Evolutionary conservation across 2,329 filamentous ascomycete species (phyloP), one percentile per base, ranked within the genome.

Genomic region (Chaetomium olivaceum): DNA sequence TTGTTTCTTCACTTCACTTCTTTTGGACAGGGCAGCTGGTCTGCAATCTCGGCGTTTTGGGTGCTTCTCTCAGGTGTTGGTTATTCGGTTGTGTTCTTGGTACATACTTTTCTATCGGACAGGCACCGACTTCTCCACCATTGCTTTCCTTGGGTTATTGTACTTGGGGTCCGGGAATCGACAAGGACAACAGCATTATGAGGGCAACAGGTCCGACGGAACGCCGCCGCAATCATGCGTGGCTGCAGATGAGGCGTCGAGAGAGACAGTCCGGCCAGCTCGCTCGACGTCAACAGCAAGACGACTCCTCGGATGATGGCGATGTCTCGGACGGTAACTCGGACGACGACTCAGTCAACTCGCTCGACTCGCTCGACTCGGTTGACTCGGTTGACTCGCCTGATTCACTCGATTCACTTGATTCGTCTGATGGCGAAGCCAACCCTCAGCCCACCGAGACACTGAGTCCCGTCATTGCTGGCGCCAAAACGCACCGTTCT

Each of bases 201-300:
- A 67, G 62, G 57, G 57, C 58, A 23, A 68, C 69, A 14, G 64
- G 60, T 52, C 69, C 69, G 33, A 50, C 60, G 16, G 36, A 61
- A 31, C 69, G 69, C 62, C 62, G 67, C 60, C 65, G 66, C 48
- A 70, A 68, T 58, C 61, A 67, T 64, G 69, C 66, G 14, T 65
- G 67, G 64, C 54, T 68, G 23, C 52, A 70, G 58, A 70, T 70
- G 64, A 67, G 64, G 19, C 64, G 61, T 23, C 64, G 59, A 3
- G 62, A 59, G 21, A 68, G 58, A 27, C 64, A 50, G n/a, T 46
- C 46, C 3, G 39, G 23, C 4, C 55, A 66, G 16, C 51, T 68
- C 27, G 63, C 65, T 25, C 65, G 51, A 51, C 60, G 67, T 16
- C 63, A 70, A 25, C 11, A 63, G 25, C 25, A 39, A 2, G 62